Evolutionary conservation across 768 basidiomycete genomes (phyloP).

Genomic region (Rickenella mellea): DNA sequence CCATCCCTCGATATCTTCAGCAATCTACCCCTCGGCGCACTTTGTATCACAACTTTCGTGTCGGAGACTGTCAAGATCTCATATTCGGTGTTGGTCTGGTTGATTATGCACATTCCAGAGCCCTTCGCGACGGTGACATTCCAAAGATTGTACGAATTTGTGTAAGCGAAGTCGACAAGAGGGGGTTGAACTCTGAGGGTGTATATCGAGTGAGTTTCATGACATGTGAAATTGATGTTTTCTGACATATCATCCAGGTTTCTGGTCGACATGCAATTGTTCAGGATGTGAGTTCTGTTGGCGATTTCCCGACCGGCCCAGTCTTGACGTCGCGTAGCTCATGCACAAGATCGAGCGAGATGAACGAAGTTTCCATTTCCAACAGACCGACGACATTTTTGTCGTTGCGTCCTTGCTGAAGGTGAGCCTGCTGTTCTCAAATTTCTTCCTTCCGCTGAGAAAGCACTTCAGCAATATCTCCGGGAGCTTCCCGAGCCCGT

Average conservation of each 20-base stretch:
- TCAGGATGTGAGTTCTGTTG: conserved; percentile 48
- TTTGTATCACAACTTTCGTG: conserved; percentile 66
- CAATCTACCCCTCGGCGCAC: conserved; percentile 61
- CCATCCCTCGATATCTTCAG: conserved; percentile 53
- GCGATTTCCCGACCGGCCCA: neutral
- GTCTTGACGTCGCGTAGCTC: conserved; percentile 34
- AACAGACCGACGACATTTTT: conserved; percentile 68
- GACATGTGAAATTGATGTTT: conserved; percentile 1
- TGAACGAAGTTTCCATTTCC: conserved; percentile 67
- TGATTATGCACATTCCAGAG: conserved; percentile 81
- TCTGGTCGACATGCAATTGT: conserved; percentile 81
- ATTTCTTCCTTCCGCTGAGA: neutral
- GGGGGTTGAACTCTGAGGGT: conserved; percentile 71
- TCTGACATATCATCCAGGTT: conserved; percentile 34
- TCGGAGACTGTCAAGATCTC: conserved; percentile 81
- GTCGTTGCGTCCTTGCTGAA: conserved; percentile 81
- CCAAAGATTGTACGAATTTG: conserved; percentile 78
- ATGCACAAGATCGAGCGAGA: conserved; percentile 83
- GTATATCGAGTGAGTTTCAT: conserved; percentile 56
- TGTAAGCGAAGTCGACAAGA: conserved; percentile 71
- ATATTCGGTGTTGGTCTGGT: conserved; percentile 84
- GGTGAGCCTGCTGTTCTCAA: conserved; percentile 29
- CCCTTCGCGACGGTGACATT: conserved; percentile 58
- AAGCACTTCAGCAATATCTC: conserved; percentile 50
- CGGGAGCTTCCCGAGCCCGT: conserved; percentile 86